Evolutionary conservation across 768 basidiomycete species (phyloP).

Genomic region (Mycena maculata): DNA sequence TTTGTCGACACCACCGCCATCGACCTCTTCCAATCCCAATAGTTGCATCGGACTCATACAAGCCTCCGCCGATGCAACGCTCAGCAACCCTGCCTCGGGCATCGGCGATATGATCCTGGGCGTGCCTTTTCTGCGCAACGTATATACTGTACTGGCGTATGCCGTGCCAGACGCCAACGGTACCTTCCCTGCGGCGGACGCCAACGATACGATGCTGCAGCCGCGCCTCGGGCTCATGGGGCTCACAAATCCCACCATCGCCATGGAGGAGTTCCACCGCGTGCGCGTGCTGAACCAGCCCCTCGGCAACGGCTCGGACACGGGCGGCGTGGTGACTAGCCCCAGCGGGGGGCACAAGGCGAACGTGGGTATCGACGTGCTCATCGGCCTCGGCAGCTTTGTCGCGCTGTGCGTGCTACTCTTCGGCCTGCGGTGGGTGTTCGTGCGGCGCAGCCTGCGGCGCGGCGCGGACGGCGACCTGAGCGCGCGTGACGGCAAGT

Average conservation of each 20-base stretch:
- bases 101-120: constrained; percentile 71
- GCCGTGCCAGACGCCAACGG: constrained; percentile 59
- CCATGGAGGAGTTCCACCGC: constrained; percentile 74
- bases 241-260: constrained; percentile 70
- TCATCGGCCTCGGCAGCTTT: constrained; percentile 70
- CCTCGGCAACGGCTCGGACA: constrained; percentile 51
- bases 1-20: constrained; percentile 62
- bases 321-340: constrained; percentile 19
- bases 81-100: constrained; percentile 47
- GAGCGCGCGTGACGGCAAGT: constrained; percentile 32
- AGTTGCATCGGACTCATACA: constrained; percentile 79
- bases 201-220: constrained; percentile 39
- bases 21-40: constrained; percentile 53
- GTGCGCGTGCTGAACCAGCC: constrained; percentile 77
- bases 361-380: constrained; percentile 70
- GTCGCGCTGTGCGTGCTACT: constrained; percentile 65
- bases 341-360: constrained; percentile 49
- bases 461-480: constrained; percentile 31
- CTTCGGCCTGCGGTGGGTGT: constrained; percentile 66
- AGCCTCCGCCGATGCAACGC: constrained; percentile 53
- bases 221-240: constrained; percentile 70
- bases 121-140: constrained; percentile 25
- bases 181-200: constrained; percentile 48
- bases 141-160: constrained; percentile 82
- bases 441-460: constrained; percentile 53